Evolutionary conservation across 2,329 filamentous ascomycete genomes (phyloP), one percentile per base, ranked within the genome.

Genomic region (Magnaporthiopsis incrustans): DNA sequence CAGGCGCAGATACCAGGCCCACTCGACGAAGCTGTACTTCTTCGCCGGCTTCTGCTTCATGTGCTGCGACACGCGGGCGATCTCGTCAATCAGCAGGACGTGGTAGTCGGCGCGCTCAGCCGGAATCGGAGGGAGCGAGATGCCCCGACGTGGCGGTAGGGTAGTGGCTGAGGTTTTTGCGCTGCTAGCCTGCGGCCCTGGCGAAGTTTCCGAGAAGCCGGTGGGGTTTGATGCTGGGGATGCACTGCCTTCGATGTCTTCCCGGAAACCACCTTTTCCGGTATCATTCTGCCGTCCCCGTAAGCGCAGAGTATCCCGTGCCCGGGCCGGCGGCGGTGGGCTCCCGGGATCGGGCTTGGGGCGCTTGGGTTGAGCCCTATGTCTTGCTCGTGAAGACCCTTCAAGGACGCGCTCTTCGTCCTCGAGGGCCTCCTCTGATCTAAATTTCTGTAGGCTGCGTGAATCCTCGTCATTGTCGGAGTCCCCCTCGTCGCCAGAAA

Each of bases 1-100:
- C 38, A 97, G 80, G 27, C 85, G 84, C 10, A 93, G 87, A 69
- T 91, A 95, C 78, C 91, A 90, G 0, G 89, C 89, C 93, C 92
- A 96, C 72, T 96, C 89, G 68, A 92, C 86, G 67, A 92, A 97
- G 0, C 79, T 81, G 73, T 97, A 97, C 63, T 81, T 82, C 64
- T 86, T 87, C 0, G 82, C 79, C 2, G 84, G 81, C 5, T 80
- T 75, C 59, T 78, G 74, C 25, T 84, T 82, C 44, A 90, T 77
- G 71, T 95, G 85, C 60, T 83, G 78, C 1, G 86, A 85, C 1
- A 91, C 85, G 32, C 79, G 80, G 18, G 85, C 80, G 64, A 97
- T 95, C 67, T 90, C 88, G 44, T 86, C 81, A 2, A 90, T 85
- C 12, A 97, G 86, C 5, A 92, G 78, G 50, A 88, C 80, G 60